Percentiles rank a stretch among this genome's conserved stretches.
phyloP scores from a whole-genome alignment of 2,329 filamentous ascomycete species.

The Beauveria medogensis region DNA sequence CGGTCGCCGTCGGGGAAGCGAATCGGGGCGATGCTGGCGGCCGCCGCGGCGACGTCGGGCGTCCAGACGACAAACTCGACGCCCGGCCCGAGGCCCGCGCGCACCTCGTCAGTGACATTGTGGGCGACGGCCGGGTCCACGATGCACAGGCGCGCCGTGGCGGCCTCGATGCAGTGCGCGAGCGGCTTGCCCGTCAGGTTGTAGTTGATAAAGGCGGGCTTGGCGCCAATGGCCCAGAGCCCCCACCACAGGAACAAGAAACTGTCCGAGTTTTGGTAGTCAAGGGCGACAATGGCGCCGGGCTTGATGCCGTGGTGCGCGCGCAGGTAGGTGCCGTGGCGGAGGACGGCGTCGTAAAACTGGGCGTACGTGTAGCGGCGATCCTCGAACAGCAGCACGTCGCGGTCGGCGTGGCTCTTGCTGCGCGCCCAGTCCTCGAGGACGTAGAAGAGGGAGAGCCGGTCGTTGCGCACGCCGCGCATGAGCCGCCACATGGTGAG shows the following conservation, averaged over 20 bases:
- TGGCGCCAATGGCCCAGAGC: conserved; percentile 75
- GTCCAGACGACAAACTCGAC: conserved; percentile 57
- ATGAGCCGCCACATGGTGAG: conserved; percentile 35
- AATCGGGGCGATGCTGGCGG: conserved; percentile 40
- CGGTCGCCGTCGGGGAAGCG: conserved; percentile 53
- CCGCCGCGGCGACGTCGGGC: conserved; percentile 46
- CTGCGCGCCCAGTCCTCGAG: conserved; percentile 59
- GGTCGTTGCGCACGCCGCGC: conserved; percentile 47
- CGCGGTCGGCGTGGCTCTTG: conserved; percentile 40
- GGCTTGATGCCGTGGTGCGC: conserved; percentile 53
- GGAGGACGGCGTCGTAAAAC: conserved; percentile 60
- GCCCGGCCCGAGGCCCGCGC: conserved; percentile 30
- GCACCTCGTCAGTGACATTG: conserved; percentile 51
- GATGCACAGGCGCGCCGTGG: conserved; percentile 58
- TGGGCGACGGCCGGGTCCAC: conserved; percentile 55
- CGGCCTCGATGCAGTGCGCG: conserved; percentile 63
- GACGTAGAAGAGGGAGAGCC: conserved; percentile 64
- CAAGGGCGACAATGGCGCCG: conserved; percentile 69
- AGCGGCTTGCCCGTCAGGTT: conserved; percentile 66
- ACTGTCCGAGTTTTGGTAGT: conserved; percentile 73
- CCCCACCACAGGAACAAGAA: conserved; percentile 71
- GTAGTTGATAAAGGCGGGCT: conserved; percentile 83
- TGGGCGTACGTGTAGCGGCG: conserved; percentile 66
- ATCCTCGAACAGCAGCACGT: conserved; percentile 62
- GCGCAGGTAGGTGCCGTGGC: conserved; percentile 70